Evolutionary conservation across 2,329 filamentous ascomycete genomes (phyloP).

Genomic region (Apiospora phragmitis): DNA sequence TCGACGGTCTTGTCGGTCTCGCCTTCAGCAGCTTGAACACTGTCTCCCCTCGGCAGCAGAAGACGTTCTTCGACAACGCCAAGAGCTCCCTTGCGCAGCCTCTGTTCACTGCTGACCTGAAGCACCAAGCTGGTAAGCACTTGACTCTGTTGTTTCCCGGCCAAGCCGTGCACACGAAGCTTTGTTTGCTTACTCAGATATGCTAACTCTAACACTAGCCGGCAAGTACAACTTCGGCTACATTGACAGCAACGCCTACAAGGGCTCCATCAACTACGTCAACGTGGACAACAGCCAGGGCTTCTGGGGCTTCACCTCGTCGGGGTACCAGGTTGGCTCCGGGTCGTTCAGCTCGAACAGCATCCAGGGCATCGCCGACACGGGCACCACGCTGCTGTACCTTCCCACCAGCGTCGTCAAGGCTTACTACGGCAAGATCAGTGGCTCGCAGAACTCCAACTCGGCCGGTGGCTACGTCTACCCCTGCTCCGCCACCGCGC

Average conservation of each 20-base stretch:
- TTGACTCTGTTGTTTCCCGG: not conserved
- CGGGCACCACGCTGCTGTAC: slow-evolving; percentile 59
- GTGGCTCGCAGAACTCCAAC: slow-evolving; percentile 39
- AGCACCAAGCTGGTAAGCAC: slow-evolving; percentile 20
- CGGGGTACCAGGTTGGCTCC: slow-evolving; percentile 28
- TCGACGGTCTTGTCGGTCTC: slow-evolving; percentile 35
- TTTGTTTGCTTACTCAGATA: not conserved
- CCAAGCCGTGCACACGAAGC: not conserved
- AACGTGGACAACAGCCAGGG: slow-evolving; percentile 28
- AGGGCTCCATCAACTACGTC: slow-evolving; percentile 30
- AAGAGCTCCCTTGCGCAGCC: slow-evolving; percentile 25
- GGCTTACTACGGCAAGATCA: slow-evolving; percentile 52
- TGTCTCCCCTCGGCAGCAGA: slow-evolving; percentile 26
- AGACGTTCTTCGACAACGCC: slow-evolving; percentile 36
- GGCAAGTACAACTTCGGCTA: slow-evolving; percentile 37
- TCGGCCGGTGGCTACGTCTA: slow-evolving; percentile 51
- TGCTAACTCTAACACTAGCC: slow-evolving; percentile 15
- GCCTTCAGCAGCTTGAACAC: slow-evolving; percentile 37
- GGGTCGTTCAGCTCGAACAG: not conserved
- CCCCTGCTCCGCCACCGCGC: slow-evolving; percentile 47
- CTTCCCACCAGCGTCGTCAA: slow-evolving; percentile 46
- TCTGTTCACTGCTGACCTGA: slow-evolving; percentile 35
- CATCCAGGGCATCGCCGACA: slow-evolving; percentile 51
- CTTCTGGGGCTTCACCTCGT: slow-evolving; percentile 34
- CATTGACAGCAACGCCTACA: slow-evolving; percentile 30